Conservation (phyloP, 2,329 filamentous ascomycete species). For the Cladobotryum mycophilum region DNA sequence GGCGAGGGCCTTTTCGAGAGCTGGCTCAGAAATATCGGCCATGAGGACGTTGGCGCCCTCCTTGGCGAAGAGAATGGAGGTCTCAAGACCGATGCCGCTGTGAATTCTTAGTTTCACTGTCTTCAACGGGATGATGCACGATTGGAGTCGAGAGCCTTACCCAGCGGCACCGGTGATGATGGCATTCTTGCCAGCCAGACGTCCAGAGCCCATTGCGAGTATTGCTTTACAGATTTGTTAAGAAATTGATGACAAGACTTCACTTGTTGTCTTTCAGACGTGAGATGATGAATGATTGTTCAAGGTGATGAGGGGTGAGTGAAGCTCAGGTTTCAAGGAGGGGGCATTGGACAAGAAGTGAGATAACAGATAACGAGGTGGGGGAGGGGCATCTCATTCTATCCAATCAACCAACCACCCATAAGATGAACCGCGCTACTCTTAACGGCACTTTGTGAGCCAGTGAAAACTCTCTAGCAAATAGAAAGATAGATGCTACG, state of each 20-base stretch:
- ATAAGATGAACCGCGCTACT: too few relatives aligned
- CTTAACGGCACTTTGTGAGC: too few relatives aligned
- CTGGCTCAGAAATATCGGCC: conserved; percentile 74
- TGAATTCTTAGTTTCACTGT: conserved; percentile 6
- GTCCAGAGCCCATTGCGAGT: conserved; percentile 31
- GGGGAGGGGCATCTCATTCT: too few relatives aligned
- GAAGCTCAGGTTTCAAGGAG: too few relatives aligned
- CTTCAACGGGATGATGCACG: not conserved
- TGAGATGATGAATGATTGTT: too few relatives aligned
- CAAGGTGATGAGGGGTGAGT: too few relatives aligned
- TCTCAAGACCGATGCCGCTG: conserved; percentile 91
- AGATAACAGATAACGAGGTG: too few relatives aligned
- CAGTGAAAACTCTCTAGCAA: too few relatives aligned
- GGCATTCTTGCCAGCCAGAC: conserved; percentile 55
- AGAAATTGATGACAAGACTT: not conserved
- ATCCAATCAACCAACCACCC: too few relatives aligned
- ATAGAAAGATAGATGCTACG: too few relatives aligned
- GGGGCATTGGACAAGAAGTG: too few relatives aligned
- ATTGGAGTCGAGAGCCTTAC: conserved; percentile 44
- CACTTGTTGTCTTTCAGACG: too few relatives aligned
- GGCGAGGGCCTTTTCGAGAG: conserved; percentile 67
- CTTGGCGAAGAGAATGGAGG: conserved; percentile 78
- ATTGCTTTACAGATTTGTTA: not conserved
- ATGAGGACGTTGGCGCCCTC: conserved; percentile 84
- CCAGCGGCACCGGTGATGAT: conserved; percentile 80